These are phyloP conservation scores for Delitschia confertaspora DNA, from an alignment of 495 filamentous ascomycete genomes.

Conservation along the genomic window DNA sequence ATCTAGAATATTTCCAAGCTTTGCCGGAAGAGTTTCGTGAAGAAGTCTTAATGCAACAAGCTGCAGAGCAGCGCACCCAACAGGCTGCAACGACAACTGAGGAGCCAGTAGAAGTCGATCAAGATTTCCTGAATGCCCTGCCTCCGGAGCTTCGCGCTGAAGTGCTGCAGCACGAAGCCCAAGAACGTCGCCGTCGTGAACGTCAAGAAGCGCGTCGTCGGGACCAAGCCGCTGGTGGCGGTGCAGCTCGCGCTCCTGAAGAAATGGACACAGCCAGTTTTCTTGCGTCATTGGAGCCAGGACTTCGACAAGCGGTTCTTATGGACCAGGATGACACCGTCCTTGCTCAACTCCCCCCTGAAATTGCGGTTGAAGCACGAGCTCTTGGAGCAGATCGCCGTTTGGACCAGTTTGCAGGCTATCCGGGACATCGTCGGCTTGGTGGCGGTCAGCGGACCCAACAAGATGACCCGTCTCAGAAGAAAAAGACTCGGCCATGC, in stretches of 20 bases:
- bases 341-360: conserved; percentile 73
- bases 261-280: conserved; percentile 95
- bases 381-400: conserved; percentile 53
- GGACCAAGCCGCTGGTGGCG: conserved; percentile 44
- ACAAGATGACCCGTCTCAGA: conserved; percentile 21
- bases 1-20: conserved; percentile 85
- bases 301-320: conserved; percentile 73
- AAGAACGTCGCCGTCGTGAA: conserved; percentile 81
- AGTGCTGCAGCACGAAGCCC: conserved; percentile 77
- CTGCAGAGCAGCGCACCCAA: conserved; percentile 66
- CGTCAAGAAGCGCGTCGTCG: conserved; percentile 62
- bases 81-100: conserved; percentile 66
- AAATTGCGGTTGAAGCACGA: conserved; percentile 78
- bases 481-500: conserved; percentile 63
- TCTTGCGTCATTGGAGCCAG: conserved; percentile 79
- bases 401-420: conserved; percentile 49
- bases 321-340: conserved; percentile 87
- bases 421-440: conserved; percentile 33
- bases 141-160: conserved; percentile 84
- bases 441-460: conserved; percentile 13
- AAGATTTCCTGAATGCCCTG: conserved; percentile 89
- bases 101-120: conserved; percentile 77
- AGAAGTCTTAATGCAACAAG: conserved; percentile 84
- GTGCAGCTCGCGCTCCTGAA: conserved; percentile 51
- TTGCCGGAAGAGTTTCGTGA: conserved; percentile 91